Evolutionary conservation across 495 filamentous ascomycete species (phyloP), one percentile per base, ranked within the genome.

Genomic region (Xylaria bambusicola): DNA sequence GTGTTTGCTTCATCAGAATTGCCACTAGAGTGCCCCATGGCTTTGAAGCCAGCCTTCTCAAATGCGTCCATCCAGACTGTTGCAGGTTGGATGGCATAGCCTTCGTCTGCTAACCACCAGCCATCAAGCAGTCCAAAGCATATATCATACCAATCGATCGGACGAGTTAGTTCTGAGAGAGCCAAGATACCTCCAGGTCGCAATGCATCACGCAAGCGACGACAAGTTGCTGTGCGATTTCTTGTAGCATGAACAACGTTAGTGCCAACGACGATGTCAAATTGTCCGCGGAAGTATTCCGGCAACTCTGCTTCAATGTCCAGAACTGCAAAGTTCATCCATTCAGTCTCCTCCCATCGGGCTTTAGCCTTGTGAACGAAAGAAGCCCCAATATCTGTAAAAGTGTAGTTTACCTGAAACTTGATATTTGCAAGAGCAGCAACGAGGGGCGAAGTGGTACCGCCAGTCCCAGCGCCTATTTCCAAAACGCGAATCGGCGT

Each of bases 121-220:
- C 79, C 80, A 23, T 82, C 79, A 2, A 83, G 62, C 2, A 77
- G 59, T 1, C 80, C 80, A 47, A 77, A 82, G 23, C 80, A 67
- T 0, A 80, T 13, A 52, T 81, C 78, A 3, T 76, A 64, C 72
- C 74, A 82, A 26, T 47, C 58, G 1, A 80, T 1, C 2, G 54
- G 63, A 15, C 59, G 53, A 0, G 77, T 81, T n/a, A 80, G 54
- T 60, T 83, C 80, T 0, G 76, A 18, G 12, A 82, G 55, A 6
- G 62, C 60, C 0, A 81, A 24, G 31, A 77, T 63, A 0, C 79
- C 80, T 52, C 74, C 72, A 0, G 68, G 62, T 1, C 67, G 67
- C 1, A 82, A 63, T 31, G 72, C 52, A n/a, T 66, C 36, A 8
- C 52, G 65, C 0, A 77, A 71, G 47, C 77, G 69, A 0, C 15